Evolutionary conservation across 2,329 filamentous ascomycete species (phyloP).

Genomic region (Colletotrichum liriopes): DNA sequence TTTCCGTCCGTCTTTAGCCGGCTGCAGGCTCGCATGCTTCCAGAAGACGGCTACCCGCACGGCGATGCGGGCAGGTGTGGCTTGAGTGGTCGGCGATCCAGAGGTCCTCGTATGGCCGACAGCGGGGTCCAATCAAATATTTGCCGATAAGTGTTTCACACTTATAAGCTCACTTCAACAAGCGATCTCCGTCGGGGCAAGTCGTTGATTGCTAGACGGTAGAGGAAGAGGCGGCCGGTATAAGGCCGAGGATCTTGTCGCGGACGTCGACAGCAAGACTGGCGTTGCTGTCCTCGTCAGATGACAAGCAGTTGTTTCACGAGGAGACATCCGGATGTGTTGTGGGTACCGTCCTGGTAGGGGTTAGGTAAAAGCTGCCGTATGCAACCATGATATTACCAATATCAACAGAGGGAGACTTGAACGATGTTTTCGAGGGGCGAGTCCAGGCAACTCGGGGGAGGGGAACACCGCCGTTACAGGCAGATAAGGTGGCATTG

Average conservation of each 20-base stretch:
- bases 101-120: slow-evolving; percentile 15
- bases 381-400: background rate
- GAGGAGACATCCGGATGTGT: slow-evolving; percentile 3
- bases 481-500: slow-evolving; percentile 32
- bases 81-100: slow-evolving; percentile 19
- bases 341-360: slow-evolving; percentile 16
- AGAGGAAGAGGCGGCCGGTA: background rate
- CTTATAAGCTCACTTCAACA: slow-evolving; percentile 2
- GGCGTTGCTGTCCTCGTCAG: background rate
- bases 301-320: slow-evolving; percentile 21
- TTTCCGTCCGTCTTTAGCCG: slow-evolving; percentile 28
- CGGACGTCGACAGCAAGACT: background rate
- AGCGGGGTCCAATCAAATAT: slow-evolving; percentile 35
- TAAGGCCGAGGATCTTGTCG: background rate
- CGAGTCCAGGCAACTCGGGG: background rate
- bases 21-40: slow-evolving; percentile 27
- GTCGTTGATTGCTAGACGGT: background rate
- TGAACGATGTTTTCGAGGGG: slow-evolving; percentile 17
- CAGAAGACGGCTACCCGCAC: slow-evolving; percentile 29
- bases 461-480: slow-evolving; percentile 2
- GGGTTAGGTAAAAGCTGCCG: slow-evolving; percentile 15
- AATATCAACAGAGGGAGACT: slow-evolving; percentile 4
- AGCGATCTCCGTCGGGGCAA: slow-evolving; percentile 9
- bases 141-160: slow-evolving; percentile 31
- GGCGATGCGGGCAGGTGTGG: slow-evolving; percentile 2